Evolutionary conservation across 2,329 filamentous ascomycete genomes (phyloP).

Genomic region (Amylocarpus encephaloides): DNA sequence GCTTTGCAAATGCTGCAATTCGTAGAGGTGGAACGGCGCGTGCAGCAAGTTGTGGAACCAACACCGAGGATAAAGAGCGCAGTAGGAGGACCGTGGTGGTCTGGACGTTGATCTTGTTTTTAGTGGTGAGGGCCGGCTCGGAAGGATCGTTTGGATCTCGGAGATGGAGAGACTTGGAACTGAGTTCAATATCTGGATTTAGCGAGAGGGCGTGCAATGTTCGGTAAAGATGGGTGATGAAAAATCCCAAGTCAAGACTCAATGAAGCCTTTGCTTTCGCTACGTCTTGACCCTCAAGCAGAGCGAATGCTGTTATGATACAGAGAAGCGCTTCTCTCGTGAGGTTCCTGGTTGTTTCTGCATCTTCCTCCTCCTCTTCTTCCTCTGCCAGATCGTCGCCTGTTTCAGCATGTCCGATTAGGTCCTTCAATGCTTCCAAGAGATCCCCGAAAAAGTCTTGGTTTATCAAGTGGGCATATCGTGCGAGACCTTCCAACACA

Average conservation of each 20-base stretch:
- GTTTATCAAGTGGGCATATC: slow-evolving; percentile 95
- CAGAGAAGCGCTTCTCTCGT: slow-evolving; percentile 86
- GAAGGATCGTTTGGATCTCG: slow-evolving; percentile 53
- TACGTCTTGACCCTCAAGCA: slow-evolving; percentile 88
- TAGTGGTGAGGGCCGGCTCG: slow-evolving; percentile 36
- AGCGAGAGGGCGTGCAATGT: slow-evolving; percentile 72
- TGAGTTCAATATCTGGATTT: slow-evolving; percentile 80
- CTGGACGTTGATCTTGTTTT: slow-evolving; percentile 77
- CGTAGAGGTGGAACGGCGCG: slow-evolving; percentile 72
- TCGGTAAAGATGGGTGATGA: slow-evolving; percentile 88
- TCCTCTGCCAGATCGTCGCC: slow-evolving; percentile 40
- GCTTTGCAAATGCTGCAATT: slow-evolving; percentile 89
- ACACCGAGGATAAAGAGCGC: slow-evolving; percentile 73
- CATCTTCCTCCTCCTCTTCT: slow-evolving; percentile 42
- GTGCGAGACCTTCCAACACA: slow-evolving; percentile 86
- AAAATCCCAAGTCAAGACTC: slow-evolving; percentile 89
- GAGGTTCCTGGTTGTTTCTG: slow-evolving; percentile 59
- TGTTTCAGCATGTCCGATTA: slow-evolving; percentile 70
- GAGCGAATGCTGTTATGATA: slow-evolving; percentile 92
- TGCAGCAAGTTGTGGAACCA: slow-evolving; percentile 69
- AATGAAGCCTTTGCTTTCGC: slow-evolving; percentile 75
- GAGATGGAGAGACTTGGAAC: slow-evolving; percentile 65
- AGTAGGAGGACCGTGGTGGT: slow-evolving; percentile 91
- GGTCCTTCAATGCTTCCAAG: slow-evolving; percentile 86
- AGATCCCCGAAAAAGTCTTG: slow-evolving; percentile 98